phyloP scores from a whole-genome alignment of 495 filamentous ascomycete species.

The Podospora didyma region DNA sequence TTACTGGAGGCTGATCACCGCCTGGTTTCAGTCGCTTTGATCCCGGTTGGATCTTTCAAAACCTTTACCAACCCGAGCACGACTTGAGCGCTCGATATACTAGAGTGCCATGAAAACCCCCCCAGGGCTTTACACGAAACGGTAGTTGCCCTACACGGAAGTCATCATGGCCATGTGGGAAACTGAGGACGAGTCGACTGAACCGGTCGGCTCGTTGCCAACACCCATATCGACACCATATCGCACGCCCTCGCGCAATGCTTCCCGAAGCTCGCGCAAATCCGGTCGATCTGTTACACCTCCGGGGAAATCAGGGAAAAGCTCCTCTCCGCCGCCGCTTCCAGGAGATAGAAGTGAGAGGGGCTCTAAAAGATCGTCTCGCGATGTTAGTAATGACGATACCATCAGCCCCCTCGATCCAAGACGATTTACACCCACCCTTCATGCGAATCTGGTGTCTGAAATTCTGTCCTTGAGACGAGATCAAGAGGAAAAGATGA shows the following conservation, averaged over 20 bases:
- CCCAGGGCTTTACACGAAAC: not conserved
- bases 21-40: no score
- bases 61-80: not conserved
- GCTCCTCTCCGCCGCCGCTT: constrained; percentile 60
- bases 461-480: constrained; percentile 85
- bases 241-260: constrained; percentile 57
- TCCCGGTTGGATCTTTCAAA: not conserved
- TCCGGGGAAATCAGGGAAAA: constrained; percentile 43
- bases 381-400: constrained; percentile 61
- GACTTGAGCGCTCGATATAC: not conserved
- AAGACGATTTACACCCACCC: constrained; percentile 86
- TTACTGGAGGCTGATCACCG: no score
- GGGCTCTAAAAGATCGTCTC: constrained; percentile 47
- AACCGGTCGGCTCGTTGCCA: constrained; percentile 52
- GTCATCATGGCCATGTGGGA: constrained; percentile 47
- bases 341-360: constrained; percentile 48
- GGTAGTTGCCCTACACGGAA: not conserved
- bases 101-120: not conserved
- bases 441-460: constrained; percentile 91
- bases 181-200: constrained; percentile 52
- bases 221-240: constrained; percentile 65
- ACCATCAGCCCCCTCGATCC: constrained; percentile 79
- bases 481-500: constrained; percentile 83
- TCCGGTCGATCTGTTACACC: constrained; percentile 57
- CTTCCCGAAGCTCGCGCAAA: constrained; percentile 50